Evolutionary conservation across 1,284 basidiomycete species (phyloP).

Genomic region (Cutaneotrichosporon sp.): DNA sequence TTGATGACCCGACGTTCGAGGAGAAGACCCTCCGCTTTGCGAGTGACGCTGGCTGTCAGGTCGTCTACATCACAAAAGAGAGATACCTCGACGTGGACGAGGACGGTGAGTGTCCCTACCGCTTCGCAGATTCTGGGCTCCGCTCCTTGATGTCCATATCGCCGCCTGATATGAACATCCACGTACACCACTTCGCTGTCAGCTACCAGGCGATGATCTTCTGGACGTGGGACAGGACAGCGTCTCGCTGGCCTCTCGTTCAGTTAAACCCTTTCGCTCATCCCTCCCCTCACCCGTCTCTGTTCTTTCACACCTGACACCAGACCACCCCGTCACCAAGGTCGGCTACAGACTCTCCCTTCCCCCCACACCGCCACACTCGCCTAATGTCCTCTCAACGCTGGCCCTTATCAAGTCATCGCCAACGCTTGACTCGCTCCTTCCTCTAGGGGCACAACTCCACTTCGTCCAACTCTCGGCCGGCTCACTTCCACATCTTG

Average conservation of each 20-base stretch:
- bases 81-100: constrained; percentile 40
- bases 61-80: constrained; percentile 51
- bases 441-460: constrained; percentile 78
- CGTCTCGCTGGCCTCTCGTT: too few relatives aligned
- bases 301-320: not conserved
- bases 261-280: too few relatives aligned
- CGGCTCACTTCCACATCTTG: constrained; percentile 28
- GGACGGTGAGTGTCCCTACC: constrained; percentile 30
- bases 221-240: too few relatives aligned
- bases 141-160: too few relatives aligned
- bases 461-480: constrained; percentile 82
- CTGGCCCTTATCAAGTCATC: constrained; percentile 93
- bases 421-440: constrained; percentile 72
- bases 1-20: constrained; percentile 47
- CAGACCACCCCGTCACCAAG: constrained; percentile 35
- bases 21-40: constrained; percentile 51
- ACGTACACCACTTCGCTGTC: too few relatives aligned
- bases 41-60: constrained; percentile 46
- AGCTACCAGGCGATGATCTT: too few relatives aligned
- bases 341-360: constrained; percentile 48
- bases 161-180: too few relatives aligned
- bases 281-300: too few relatives aligned
- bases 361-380: constrained; percentile 57
- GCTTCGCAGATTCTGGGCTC: not conserved
- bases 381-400: constrained; percentile 75